Conservation (phyloP, 345 rosid genomes). For the Kandelia obovata region DNA sequence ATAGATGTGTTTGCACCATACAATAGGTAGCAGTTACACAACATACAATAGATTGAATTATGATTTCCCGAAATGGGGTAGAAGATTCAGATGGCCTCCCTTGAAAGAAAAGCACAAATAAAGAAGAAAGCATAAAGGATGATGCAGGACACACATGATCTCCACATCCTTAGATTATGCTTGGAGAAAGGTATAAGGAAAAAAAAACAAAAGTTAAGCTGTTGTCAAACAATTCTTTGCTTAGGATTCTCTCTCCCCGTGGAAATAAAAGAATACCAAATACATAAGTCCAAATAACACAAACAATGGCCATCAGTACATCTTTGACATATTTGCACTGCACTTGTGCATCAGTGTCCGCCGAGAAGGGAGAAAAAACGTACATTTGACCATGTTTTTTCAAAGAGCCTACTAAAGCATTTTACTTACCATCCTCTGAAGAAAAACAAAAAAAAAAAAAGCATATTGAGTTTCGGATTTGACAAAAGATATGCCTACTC, state of each 20-base stretch:
- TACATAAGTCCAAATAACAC: neutral
- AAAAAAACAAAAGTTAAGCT: neutral
- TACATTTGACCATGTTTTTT: neutral
- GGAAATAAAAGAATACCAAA: constrained; percentile 7
- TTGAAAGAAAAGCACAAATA: constrained; percentile 27
- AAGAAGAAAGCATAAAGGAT: constrained; percentile 15
- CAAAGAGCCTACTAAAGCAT: constrained; percentile 4
- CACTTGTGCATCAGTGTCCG: too few species aligned
- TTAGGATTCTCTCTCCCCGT: constrained; percentile 8
- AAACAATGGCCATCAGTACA: neutral
- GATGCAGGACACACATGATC: neutral
- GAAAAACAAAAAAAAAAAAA: too few species aligned
- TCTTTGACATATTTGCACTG: too few species aligned
- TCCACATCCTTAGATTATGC: constrained; percentile 23
- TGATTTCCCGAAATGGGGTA: constrained; percentile 12
- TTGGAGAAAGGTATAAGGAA: constrained; percentile 36
- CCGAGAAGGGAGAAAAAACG: constrained; percentile 9
- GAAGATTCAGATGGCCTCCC: constrained; percentile 21
- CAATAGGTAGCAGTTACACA: too few species aligned
- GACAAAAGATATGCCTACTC: too few species aligned
- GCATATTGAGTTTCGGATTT: too few species aligned
- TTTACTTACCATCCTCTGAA: too few species aligned
- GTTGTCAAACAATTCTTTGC: constrained; percentile 17
- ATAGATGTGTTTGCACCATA: too few species aligned
- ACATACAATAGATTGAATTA: neutral